Base-by-base conservation (phyloP, 1,139 yeast genomes). In the Yarrowia galli region DNA sequence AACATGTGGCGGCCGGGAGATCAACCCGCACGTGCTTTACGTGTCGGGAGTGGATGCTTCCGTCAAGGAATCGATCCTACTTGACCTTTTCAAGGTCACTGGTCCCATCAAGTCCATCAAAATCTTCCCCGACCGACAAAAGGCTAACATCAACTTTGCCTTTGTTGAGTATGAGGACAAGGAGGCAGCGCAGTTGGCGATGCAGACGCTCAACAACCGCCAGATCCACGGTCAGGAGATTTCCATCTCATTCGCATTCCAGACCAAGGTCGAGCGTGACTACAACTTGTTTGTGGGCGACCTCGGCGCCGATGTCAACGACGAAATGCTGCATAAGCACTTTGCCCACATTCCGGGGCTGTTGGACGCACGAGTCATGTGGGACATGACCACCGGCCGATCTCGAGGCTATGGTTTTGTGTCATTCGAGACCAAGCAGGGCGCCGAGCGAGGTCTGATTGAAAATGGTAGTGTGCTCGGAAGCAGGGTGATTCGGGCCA, bases 341-440 rank as follows among this genome's bases (percentile, higher is more conserved):
- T 92, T 92, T 75, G 73, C 81, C n/a, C 80, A 81, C 68, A 90
- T 86, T 76, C 81, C 81, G 23, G 84, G 92, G 5, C 80, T 90
- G 74, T 81, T 87, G 67, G 96, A 91, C 76, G 97, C 97, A 20
- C 93, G 92, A 73, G 97, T 92, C 48, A 92, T 92, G 97, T 92
- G 97, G 97, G 97, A 92, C 77, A 91, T 91, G 96, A 93, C 89
- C 76, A 90, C 96, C 25, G 93, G 96, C 45, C 82, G 97, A 76
- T 90, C 96, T 6, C 83, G 97, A 78, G 97, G 97, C 23, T 92
- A 92, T 75, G 97, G 97, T 1, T 92, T 92, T 79, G 96, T 91
- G n/a, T 89, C 96, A 1, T 92, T 92, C 75, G 78, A 82, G 25
- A 84, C 83, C 40, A 86, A 84, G 69, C 78, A 80, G 15, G 96